phyloP scores from a whole-genome alignment of 192 early-diverging fungal genomes.

The Coemansia sp. region DNA sequence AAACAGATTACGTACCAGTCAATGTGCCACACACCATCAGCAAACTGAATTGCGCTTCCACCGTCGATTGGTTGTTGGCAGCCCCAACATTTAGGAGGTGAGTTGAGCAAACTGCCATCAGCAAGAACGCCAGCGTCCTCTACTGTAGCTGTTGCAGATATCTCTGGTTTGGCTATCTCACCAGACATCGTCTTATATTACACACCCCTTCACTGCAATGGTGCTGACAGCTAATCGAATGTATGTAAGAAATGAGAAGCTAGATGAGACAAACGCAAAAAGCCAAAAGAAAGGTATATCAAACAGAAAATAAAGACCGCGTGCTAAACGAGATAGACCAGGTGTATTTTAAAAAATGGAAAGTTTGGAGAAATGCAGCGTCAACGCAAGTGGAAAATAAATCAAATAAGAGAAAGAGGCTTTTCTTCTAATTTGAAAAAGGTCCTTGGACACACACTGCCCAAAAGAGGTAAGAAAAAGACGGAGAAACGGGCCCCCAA shows the following conservation, averaged over 20 bases:
- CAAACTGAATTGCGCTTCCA: constrained; percentile 76
- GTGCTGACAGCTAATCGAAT: background rate
- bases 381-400: background rate
- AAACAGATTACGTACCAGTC: constrained; percentile 62
- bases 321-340: background rate
- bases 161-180: constrained; percentile 6
- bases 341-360: background rate
- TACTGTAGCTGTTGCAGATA: constrained; percentile 2
- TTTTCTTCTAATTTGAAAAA: background rate
- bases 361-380: background rate
- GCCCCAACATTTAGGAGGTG: constrained; percentile 63
- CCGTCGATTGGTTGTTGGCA: constrained; percentile 69
- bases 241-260: background rate
- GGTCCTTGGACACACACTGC: background rate
- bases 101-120: constrained; percentile 20
- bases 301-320: background rate
- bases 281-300: background rate
- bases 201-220: background rate
- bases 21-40: constrained; percentile 78
- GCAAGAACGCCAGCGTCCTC: constrained; percentile 19
- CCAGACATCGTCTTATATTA: constrained; percentile 12
- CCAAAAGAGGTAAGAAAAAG: background rate
- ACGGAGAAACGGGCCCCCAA: background rate
- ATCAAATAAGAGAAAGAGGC: background rate
- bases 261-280: background rate